A percentile compares a stretch with the other conserved stretches of the same genome.
Conservation (phyloP, 345 rosid genomes). For the Microcos paniculata region DNA sequence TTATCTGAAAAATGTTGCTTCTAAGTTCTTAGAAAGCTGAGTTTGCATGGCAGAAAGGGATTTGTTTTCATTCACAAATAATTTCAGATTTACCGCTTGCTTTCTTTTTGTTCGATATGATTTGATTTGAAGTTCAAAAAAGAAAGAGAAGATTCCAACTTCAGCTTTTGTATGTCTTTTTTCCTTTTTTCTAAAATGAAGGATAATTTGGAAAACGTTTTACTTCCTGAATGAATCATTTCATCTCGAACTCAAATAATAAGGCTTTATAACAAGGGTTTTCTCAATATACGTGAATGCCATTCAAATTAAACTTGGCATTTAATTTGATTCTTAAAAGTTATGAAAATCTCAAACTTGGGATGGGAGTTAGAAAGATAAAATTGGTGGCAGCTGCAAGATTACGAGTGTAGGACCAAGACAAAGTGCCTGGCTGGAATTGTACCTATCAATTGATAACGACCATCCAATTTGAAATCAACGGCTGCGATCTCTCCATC, state of each 20-base stretch:
- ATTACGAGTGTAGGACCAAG: slow-evolving; percentile 20
- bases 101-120: background rate
- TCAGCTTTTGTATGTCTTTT: too few relatives aligned
- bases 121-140: background rate
- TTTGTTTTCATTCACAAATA: background rate
- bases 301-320: too few relatives aligned
- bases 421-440: slow-evolving; percentile 40
- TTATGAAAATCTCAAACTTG: too few relatives aligned
- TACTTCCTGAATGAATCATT: too few relatives aligned
- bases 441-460: slow-evolving; percentile 35
- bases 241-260: too few relatives aligned
- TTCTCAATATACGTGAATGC: too few relatives aligned
- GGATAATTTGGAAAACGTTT: too few relatives aligned
- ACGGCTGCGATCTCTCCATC: slow-evolving; percentile 41
- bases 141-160: background rate
- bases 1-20: slow-evolving; percentile 2
- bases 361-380: too few relatives aligned
- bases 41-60: background rate
- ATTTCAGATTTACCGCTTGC: background rate
- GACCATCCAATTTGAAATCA: slow-evolving; percentile 42
- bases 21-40: slow-evolving; percentile 4
- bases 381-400: slow-evolving; percentile 3
- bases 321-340: too few relatives aligned
- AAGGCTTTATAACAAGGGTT: too few relatives aligned
- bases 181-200: too few relatives aligned